A percentile compares a stretch with the other conserved stretches of the same genome.
These are phyloP conservation scores for Brassica hybrid DNA, from an alignment of 441 rosid genomes.

Conservation along the genomic window DNA sequence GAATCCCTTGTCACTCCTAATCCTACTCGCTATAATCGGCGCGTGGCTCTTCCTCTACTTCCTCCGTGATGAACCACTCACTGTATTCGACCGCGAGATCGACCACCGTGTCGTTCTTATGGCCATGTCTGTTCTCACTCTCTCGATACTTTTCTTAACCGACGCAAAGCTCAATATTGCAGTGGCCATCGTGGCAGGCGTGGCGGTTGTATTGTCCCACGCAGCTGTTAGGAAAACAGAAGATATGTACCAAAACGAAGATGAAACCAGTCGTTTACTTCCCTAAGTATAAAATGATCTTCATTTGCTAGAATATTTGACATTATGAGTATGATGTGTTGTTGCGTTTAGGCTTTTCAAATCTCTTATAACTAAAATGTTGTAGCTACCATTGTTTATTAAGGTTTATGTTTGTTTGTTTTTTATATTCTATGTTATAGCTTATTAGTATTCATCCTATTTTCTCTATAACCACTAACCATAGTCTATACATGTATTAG, in stretches of 20 bases:
- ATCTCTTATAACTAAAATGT: not conserved
- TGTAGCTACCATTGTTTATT: not conserved
- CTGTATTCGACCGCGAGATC: slow-evolving; percentile 53
- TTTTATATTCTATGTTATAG: not conserved
- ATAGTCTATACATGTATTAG: not conserved
- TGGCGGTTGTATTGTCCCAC: slow-evolving; percentile 49
- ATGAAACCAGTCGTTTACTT: slow-evolving; percentile 42
- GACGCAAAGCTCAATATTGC: slow-evolving; percentile 58
- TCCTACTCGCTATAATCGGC: slow-evolving; percentile 55
- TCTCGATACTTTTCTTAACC: slow-evolving; percentile 58
- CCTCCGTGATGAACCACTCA: slow-evolving; percentile 67
- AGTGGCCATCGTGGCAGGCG: slow-evolving; percentile 53
- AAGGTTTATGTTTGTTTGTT: not conserved
- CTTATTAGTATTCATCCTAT: not conserved
- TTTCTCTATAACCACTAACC: not conserved
- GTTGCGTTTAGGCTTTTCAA: not conserved
- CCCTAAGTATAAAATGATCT: slow-evolving; percentile 5
- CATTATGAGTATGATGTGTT: slow-evolving; percentile 7
- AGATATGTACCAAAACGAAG: slow-evolving; percentile 52
- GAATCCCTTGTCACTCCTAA: slow-evolving; percentile 67
- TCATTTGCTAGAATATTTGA: slow-evolving; percentile 5
- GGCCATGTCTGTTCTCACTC: slow-evolving; percentile 50
- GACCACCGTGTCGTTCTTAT: slow-evolving; percentile 60
- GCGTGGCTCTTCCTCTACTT: slow-evolving; percentile 74
- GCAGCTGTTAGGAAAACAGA: slow-evolving; percentile 64